Conservation (phyloP, 2,329 filamentous ascomycete genomes). For the Fusarium verrucosum region DNA sequence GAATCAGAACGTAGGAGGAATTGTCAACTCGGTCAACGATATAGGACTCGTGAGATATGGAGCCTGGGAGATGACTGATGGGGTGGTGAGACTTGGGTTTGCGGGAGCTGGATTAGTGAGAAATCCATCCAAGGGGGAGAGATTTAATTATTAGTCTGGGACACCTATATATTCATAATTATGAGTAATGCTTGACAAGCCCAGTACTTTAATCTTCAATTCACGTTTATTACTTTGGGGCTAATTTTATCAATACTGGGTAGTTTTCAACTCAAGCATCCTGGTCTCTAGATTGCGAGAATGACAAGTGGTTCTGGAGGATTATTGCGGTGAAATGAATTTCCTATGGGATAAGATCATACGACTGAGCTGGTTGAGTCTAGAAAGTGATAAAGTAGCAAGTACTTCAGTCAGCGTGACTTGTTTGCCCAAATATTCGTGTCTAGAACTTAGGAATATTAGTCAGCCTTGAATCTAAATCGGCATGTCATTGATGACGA, state of each 20-base stretch:
- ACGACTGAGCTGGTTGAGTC: too few relatives aligned
- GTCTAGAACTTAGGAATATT: too few relatives aligned
- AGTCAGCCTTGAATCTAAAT: too few relatives aligned
- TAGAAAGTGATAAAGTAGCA: too few relatives aligned
- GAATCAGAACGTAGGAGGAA: slow-evolving; percentile 27
- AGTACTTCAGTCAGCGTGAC: too few relatives aligned
- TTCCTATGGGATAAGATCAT: too few relatives aligned
- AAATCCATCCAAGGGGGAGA: slow-evolving; percentile 31
- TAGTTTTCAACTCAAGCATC: not conserved
- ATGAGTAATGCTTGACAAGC: not conserved
- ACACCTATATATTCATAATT: not conserved
- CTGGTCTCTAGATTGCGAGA: too few relatives aligned
- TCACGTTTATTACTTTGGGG: not conserved
- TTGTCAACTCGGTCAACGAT: slow-evolving; percentile 22
- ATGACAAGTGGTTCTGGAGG: too few relatives aligned
- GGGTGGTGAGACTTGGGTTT: slow-evolving; percentile 32
- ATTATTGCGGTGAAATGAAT: too few relatives aligned
- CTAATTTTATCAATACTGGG: too few relatives aligned
- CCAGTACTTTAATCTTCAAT: not conserved
- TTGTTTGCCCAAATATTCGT: too few relatives aligned
- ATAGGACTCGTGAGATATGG: slow-evolving; percentile 33
- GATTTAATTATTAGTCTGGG: slow-evolving; percentile 25
- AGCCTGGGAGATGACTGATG: slow-evolving; percentile 36
- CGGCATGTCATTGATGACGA: not conserved
- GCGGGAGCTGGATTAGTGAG: slow-evolving; percentile 26